Evolutionary conservation across 2,329 filamentous ascomycete species (phyloP).

Genomic region (Elsinoe australis): DNA sequence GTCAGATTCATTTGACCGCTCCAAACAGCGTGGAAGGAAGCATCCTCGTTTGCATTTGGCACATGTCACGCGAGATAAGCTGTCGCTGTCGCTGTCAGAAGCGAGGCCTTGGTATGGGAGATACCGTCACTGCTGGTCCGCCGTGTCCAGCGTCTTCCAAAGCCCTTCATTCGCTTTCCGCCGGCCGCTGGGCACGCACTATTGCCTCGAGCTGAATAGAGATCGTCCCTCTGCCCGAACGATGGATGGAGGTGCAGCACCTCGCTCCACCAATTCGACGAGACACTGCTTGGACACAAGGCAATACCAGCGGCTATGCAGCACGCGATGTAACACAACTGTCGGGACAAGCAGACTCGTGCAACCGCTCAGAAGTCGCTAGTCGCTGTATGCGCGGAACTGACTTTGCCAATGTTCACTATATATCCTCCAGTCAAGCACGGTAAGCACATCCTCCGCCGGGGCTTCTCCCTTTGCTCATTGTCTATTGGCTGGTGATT

Average conservation of each 20-base stretch:
- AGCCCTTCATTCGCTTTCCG: too few species aligned
- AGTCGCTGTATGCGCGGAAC: not conserved
- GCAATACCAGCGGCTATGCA: not conserved
- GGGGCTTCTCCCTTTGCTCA: not conserved
- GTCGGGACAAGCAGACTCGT: not conserved
- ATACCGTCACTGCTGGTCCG: too few species aligned
- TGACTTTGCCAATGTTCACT: not conserved
- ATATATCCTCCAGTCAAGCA: slow-evolving; percentile 3
- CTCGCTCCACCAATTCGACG: not conserved
- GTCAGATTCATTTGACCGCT: not conserved
- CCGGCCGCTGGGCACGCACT: too few species aligned
- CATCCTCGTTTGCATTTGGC: not conserved
- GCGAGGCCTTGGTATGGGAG: too few species aligned
- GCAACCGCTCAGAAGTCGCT: not conserved
- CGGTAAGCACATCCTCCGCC: not conserved
- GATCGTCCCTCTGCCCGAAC: too few species aligned
- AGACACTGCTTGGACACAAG: too few species aligned
- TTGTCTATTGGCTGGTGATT: not conserved
- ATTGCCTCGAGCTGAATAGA: too few species aligned
- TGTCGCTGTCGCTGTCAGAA: too few species aligned
- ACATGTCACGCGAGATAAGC: slow-evolving; percentile 8
- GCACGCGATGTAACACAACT: slow-evolving; percentile 9
- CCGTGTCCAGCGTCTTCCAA: too few species aligned
- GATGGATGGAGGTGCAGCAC: too few species aligned
- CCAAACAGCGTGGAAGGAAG: not conserved